These are phyloP conservation scores for Trametes gibbosa DNA, from an alignment of 768 basidiomycete genomes.

Conservation along the genomic window DNA sequence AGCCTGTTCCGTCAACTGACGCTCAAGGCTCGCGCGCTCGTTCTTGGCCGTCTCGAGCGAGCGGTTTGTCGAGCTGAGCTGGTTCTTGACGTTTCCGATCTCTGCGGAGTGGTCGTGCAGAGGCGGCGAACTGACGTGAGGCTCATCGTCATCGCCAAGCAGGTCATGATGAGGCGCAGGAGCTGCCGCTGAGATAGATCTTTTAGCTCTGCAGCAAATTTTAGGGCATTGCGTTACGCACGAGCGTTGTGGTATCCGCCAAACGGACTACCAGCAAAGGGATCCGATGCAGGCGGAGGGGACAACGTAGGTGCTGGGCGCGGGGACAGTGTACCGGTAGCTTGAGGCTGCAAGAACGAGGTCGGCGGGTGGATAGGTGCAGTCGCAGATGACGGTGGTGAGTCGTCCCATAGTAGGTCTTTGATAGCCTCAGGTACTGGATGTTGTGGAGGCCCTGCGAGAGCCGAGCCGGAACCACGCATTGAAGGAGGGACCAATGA, in stretches of 20 bases:
- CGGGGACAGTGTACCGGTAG: conserved; percentile 21
- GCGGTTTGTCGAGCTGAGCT: conserved; percentile 74
- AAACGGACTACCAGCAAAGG: conserved; percentile 50
- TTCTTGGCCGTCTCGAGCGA: conserved; percentile 63
- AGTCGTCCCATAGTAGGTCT: conserved; percentile 46
- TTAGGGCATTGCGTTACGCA: conserved; percentile 1
- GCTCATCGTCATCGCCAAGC: conserved; percentile 72
- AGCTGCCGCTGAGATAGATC: not conserved
- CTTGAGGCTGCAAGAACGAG: conserved; percentile 31
- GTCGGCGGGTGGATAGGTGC: conserved; percentile 40
- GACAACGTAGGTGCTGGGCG: conserved; percentile 14
- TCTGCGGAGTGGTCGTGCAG: conserved; percentile 77
- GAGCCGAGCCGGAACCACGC: conserved; percentile 43
- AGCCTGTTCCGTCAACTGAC: conserved; percentile 62
- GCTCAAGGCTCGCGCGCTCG: conserved; percentile 67
- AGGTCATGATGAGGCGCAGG: conserved; percentile 45
- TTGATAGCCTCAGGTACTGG: conserved; percentile 38
- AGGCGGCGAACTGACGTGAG: conserved; percentile 43
- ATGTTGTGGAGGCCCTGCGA: conserved; percentile 40
- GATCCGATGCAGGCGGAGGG: conserved; percentile 17
- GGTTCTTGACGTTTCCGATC: conserved; percentile 85
- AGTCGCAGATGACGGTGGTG: conserved; percentile 32
- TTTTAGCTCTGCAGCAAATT: not conserved
- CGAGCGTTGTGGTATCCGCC: conserved; percentile 30
- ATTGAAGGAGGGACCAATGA: conserved; percentile 82